phyloP scores from a whole-genome alignment of 441 rosid species.

The Euphorbia celastroides region DNA sequence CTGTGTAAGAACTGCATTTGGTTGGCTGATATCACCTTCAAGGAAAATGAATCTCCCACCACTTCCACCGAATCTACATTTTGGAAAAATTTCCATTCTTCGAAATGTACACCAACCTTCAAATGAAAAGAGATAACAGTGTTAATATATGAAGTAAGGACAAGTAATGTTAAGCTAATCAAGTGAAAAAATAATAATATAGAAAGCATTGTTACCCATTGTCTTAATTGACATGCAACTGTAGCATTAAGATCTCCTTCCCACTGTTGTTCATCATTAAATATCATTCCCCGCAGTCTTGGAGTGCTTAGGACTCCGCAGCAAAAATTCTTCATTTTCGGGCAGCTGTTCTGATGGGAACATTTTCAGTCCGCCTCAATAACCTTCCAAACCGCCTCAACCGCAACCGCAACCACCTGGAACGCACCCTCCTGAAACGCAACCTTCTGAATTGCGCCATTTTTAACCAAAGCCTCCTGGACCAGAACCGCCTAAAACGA shows the following conservation, averaged over 20 bases:
- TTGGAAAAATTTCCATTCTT: neutral
- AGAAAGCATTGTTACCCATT: constrained; percentile 1
- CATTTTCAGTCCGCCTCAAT: no score
- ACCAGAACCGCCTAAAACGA: no score
- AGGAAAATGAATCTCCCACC: neutral
- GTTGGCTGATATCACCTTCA: constrained; percentile 2
- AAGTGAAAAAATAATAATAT: neutral
- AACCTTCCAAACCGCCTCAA: no score
- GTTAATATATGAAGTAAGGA: neutral
- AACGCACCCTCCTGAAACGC: no score
- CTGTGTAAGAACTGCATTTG: neutral
- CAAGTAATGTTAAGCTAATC: no score
- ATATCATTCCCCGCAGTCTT: neutral
- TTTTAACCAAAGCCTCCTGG: no score
- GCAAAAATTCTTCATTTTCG: constrained; percentile 11
- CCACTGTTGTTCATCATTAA: neutral
- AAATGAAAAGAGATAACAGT: neutral
- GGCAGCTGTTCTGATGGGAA: neutral
- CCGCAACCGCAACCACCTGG: no score
- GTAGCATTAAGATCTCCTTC: constrained; percentile 12
- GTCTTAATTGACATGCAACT: neutral
- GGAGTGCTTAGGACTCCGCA: constrained; percentile 8
- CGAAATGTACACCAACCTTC: neutral
- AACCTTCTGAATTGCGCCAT: no score
- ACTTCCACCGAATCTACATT: neutral